phyloP scores from a whole-genome alignment of 495 filamentous ascomycete genomes.

The Tuber umbilicatum region DNA sequence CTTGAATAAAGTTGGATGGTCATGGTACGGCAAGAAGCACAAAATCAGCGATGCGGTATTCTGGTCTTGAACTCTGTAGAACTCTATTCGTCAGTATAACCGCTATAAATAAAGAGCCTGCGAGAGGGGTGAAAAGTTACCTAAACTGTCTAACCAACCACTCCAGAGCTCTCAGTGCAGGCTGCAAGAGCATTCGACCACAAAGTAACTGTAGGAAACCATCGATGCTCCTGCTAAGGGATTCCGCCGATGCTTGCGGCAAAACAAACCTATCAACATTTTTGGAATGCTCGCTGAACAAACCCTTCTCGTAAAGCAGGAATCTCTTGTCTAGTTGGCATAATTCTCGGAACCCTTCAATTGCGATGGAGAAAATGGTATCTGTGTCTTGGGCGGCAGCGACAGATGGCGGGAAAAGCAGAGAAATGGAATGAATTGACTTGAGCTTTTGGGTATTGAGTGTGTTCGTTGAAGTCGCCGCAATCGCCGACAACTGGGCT shows the following conservation, averaged over 20 bases:
- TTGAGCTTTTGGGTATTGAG: constrained; percentile 87
- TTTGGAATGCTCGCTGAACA: constrained; percentile 92
- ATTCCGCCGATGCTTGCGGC: constrained; percentile 69
- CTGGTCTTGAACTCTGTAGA: constrained; percentile 73
- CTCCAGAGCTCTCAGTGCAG: constrained; percentile 82
- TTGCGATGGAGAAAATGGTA: constrained; percentile 75
- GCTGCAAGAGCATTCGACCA: constrained; percentile 68
- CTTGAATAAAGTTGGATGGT: constrained; percentile 69
- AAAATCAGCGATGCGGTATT: constrained; percentile 74
- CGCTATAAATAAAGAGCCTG: neutral
- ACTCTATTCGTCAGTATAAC: constrained; percentile 40
- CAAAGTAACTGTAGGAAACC: constrained; percentile 72
- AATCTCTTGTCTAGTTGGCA: constrained; percentile 78
- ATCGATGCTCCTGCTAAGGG: constrained; percentile 69
- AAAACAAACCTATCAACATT: constrained; percentile 76
- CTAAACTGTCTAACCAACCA: constrained; percentile 89
- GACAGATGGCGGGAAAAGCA: constrained; percentile 77
- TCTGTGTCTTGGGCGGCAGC: constrained; percentile 83
- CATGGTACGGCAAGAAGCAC: constrained; percentile 88
- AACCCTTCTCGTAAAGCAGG: constrained; percentile 55
- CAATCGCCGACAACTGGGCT: constrained; percentile 72
- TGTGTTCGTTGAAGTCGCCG: constrained; percentile 65
- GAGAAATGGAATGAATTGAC: constrained; percentile 76
- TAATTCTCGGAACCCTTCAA: constrained; percentile 81
- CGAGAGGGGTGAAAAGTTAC: constrained; percentile 48